Base-by-base conservation (phyloP, 768 basidiomycete genomes). In the Kwoniella bestiolae region DNA sequence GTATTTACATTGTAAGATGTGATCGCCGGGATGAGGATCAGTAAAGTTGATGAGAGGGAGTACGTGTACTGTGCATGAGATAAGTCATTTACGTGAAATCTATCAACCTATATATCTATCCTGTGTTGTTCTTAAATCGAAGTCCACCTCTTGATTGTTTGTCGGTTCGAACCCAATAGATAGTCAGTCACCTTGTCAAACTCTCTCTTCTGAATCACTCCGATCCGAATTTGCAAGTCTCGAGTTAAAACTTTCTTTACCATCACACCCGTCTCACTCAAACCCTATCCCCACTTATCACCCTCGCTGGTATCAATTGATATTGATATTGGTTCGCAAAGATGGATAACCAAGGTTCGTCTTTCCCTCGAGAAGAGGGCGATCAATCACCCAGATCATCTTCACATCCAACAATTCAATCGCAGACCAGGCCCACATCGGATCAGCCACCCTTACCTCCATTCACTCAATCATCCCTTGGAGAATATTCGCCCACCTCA, bases 401-500 rank as follows among this genome's bases (percentile, higher is more conserved):
- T 18, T n/a, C n/a, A 14, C 23, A 44, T 16, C 32, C 11, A 12
- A 23, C 5, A 8, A 50, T 50, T 18, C 49, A 28, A 29, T 23
- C 2, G n/a, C 38, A 56, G 12, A 55, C 52, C 11, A 12, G 34
- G 16, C 7, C 31, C 16, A 55, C 16, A 34, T n/a, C 29, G 18
- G 31, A 32, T 62, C 60, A 62, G 60, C 60, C 60, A 26, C 51
- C 51, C 29, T 18, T 60, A 21, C 41, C 35, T 7, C 56, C 38
- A 21, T 25, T 41, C 56, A 18, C 34, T 32, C 29, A 6, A 12
- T 14, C 14, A 1, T 28, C 26, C 2, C n/a, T 23, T 18, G 60
- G 60, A 7, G 60, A 62, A 32, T 38, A 41, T 31, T 62, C 60
- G n/a, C 60, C 60, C 35, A 52, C 52, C 11, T 62, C 60, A 3